Conservation (phyloP, 2,329 filamentous ascomycete genomes). For the Bipolaris zeicola region DNA sequence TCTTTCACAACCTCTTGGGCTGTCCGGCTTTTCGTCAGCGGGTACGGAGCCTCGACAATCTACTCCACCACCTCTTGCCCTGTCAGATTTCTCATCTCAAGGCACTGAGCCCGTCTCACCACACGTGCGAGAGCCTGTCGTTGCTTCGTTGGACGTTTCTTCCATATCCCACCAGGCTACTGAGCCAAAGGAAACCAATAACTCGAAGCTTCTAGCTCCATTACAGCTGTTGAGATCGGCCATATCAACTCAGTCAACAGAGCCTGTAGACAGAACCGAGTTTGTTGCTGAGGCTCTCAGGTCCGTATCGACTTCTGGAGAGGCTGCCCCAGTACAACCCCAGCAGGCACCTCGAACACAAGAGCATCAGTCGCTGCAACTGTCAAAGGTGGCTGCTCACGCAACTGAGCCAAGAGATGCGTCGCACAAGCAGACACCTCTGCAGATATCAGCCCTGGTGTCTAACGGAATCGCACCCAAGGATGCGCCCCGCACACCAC, state of each 20-base stretch:
- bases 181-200: conserved; percentile 29
- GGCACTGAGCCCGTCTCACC: conserved; percentile 38
- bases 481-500: conserved; percentile 19
- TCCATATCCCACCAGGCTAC: conserved; percentile 37
- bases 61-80: background rate
- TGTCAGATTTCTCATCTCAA: background rate
- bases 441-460: conserved; percentile 36
- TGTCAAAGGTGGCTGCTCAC: conserved; percentile 19
- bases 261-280: conserved; percentile 21
- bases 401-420: conserved; percentile 24
- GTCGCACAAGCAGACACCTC: conserved; percentile 14
- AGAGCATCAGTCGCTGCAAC: conserved; percentile 4
- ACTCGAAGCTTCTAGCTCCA: conserved; percentile 23
- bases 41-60: background rate
- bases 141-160: conserved; percentile 35
- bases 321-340: background rate
- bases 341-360: background rate
- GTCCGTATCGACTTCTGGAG: conserved; percentile 4
- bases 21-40: background rate
- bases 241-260: conserved; percentile 37
- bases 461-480: conserved; percentile 36
- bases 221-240: conserved; percentile 36
- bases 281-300: background rate
- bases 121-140: conserved; percentile 33
- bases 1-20: background rate